Evolutionary conservation across 2,329 filamentous ascomycete genomes (phyloP).

Genomic region (Penicillium sp.): DNA sequence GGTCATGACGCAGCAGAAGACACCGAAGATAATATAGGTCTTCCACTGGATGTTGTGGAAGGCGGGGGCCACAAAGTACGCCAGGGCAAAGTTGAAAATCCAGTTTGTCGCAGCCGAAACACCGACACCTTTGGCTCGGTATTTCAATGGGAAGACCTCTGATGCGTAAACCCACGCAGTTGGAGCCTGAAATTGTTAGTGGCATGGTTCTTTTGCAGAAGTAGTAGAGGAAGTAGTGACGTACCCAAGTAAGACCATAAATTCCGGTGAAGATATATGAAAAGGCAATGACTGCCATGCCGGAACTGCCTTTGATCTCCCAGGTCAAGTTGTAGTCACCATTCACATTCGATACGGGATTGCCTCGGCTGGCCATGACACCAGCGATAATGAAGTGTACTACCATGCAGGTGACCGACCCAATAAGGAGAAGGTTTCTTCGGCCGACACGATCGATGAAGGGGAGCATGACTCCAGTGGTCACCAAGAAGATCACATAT

Average conservation of each 20-base stretch:
- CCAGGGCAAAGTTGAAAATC: slow-evolving; percentile 60
- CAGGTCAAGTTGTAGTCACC: slow-evolving; percentile 50
- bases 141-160: slow-evolving; percentile 64
- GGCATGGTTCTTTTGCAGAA: neutral
- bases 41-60: slow-evolving; percentile 61
- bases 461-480: slow-evolving; percentile 53
- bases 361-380: slow-evolving; percentile 53
- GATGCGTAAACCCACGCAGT: slow-evolving; percentile 61
- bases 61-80: slow-evolving; percentile 59
- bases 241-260: slow-evolving; percentile 45
- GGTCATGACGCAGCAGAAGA: slow-evolving; percentile 69
- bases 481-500: slow-evolving; percentile 59
- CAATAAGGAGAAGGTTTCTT: slow-evolving; percentile 49
- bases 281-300: slow-evolving; percentile 63
- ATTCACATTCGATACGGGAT: slow-evolving; percentile 47
- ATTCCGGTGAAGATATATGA: slow-evolving; percentile 56
- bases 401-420: slow-evolving; percentile 48
- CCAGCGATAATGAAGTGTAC: slow-evolving; percentile 58
- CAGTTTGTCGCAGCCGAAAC: slow-evolving; percentile 63
- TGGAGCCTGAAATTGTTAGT: slow-evolving; percentile 47
- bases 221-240: slow-evolving; percentile 22
- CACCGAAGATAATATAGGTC: slow-evolving; percentile 75
- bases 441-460: slow-evolving; percentile 54
- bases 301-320: slow-evolving; percentile 51
- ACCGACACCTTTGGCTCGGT: slow-evolving; percentile 66